Evolutionary conservation across 2,329 filamentous ascomycete genomes (phyloP).

Genomic region (Septoria petroselini): DNA sequence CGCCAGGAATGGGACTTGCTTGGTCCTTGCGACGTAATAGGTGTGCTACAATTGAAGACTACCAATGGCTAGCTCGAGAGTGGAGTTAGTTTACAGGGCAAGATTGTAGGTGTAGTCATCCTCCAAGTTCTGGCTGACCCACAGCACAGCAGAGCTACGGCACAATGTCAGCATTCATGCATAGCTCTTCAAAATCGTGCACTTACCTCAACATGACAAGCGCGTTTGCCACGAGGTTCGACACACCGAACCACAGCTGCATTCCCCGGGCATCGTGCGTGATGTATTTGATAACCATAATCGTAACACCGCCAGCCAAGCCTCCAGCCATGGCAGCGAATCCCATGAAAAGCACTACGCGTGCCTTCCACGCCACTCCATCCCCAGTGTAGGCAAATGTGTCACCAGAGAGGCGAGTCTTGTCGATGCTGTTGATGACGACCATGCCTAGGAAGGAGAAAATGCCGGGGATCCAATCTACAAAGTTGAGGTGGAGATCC

Average conservation of each 20-base stretch:
- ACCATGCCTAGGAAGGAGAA: constrained; percentile 68
- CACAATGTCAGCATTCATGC: constrained; percentile 31
- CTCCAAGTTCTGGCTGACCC: constrained; percentile 70
- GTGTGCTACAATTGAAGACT: neutral
- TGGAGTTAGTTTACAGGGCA: constrained; percentile 48
- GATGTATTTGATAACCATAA: constrained; percentile 66
- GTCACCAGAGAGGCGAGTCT: constrained; percentile 61
- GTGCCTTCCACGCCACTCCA: constrained; percentile 67
- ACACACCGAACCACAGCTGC: constrained; percentile 65
- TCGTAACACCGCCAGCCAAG: constrained; percentile 63
- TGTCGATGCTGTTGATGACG: constrained; percentile 70
- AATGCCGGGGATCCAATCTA: constrained; percentile 70
- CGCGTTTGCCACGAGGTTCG: constrained; percentile 63
- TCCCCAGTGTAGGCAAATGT: constrained; percentile 62
- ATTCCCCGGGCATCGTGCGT: constrained; percentile 58
- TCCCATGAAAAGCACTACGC: constrained; percentile 65
- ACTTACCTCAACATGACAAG: constrained; percentile 65
- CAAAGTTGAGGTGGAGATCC: constrained; percentile 61
- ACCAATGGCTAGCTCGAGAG: neutral
- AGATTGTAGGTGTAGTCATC: constrained; percentile 70
- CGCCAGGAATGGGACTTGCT: neutral
- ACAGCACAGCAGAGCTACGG: constrained; percentile 60
- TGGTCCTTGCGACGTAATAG: too few species aligned
- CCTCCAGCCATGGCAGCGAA: constrained; percentile 68
- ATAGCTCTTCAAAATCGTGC: neutral